Percentiles rank a stretch among this genome's conserved stretches.
These are phyloP conservation scores for Tuber microsphaerosporum DNA, from an alignment of 495 filamentous ascomycete species.

Conservation along the genomic window DNA sequence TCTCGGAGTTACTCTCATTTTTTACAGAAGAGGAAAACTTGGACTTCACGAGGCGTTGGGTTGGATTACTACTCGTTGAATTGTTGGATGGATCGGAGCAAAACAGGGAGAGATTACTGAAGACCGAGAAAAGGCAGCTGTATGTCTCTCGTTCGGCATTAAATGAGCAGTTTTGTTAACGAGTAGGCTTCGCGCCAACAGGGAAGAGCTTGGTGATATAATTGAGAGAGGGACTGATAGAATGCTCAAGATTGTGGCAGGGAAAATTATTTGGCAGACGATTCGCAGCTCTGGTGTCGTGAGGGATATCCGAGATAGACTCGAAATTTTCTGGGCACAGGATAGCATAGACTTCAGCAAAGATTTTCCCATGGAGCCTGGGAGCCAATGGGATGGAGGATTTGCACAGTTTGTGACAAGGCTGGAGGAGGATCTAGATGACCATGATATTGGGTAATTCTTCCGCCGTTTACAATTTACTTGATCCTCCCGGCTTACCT, in stretches of 20 bases:
- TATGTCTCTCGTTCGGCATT: constrained; percentile 7
- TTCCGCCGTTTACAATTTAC: neutral
- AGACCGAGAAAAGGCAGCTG: constrained; percentile 21
- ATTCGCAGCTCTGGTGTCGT: constrained; percentile 12
- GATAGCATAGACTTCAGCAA: constrained; percentile 8
- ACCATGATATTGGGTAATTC: constrained; percentile 18
- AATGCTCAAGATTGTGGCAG: constrained; percentile 35
- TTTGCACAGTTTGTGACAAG: constrained; percentile 23
- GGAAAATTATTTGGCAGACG: constrained; percentile 35
- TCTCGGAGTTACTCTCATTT: constrained; percentile 11
- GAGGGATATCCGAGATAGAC: constrained; percentile 18
- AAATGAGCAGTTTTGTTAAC: constrained; percentile 8
- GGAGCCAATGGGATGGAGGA: constrained; percentile 28
- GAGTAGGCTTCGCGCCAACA: constrained; percentile 5
- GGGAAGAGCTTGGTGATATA: constrained; percentile 30
- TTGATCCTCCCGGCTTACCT: neutral
- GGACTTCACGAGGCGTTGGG: constrained; percentile 27
- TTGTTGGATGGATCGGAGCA: constrained; percentile 17
- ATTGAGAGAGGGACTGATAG: constrained; percentile 28
- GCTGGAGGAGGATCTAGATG: constrained; percentile 29
- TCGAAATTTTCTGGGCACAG: constrained; percentile 18
- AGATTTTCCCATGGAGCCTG: constrained; percentile 26
- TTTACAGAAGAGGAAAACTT: constrained; percentile 19
- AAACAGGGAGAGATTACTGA: constrained; percentile 21
- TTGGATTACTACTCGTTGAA: constrained; percentile 29